Conservation (phyloP, 2,329 filamentous ascomycete genomes). For the Cladosporium velox region DNA sequence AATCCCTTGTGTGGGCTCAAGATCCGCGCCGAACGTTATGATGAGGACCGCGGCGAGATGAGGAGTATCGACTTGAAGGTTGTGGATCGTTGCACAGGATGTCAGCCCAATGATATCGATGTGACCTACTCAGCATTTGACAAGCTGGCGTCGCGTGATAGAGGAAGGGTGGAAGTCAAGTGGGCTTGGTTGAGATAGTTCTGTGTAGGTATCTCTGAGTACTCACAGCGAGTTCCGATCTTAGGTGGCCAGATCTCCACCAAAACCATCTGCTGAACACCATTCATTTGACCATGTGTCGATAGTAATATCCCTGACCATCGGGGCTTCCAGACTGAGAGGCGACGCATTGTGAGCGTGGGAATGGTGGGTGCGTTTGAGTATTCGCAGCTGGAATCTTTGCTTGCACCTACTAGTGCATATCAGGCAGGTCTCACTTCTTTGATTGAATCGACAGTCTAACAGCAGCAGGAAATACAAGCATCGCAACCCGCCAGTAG, state of each 20-base stretch:
- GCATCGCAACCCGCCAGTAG: background rate
- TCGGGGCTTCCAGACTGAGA: background rate
- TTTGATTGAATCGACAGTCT: background rate
- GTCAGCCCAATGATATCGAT: constrained; percentile 52
- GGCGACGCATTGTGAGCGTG: background rate
- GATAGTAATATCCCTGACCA: background rate
- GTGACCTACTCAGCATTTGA: constrained; percentile 52
- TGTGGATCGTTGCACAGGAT: constrained; percentile 65
- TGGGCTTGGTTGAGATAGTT: constrained; percentile 37
- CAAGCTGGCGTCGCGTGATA: constrained; percentile 42
- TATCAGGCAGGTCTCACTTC: background rate
- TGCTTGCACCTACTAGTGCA: background rate
- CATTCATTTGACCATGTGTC: background rate
- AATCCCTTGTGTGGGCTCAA: constrained; percentile 69
- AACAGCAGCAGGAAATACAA: background rate
- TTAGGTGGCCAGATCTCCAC: background rate
- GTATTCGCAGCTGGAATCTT: background rate
- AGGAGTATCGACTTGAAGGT: constrained; percentile 63
- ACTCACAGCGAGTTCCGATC: background rate
- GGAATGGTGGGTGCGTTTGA: background rate
- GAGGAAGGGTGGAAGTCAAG: constrained; percentile 35
- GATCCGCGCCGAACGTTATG: constrained; percentile 61
- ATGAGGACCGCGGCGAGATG: constrained; percentile 48
- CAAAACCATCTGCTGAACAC: background rate
- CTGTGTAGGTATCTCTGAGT: background rate